Percentiles rank a stretch among this genome's conserved stretches.
Evolutionary conservation across 164 flowering plant species (phyloP).

Genomic region (Magnolia kwangsiensis): DNA sequence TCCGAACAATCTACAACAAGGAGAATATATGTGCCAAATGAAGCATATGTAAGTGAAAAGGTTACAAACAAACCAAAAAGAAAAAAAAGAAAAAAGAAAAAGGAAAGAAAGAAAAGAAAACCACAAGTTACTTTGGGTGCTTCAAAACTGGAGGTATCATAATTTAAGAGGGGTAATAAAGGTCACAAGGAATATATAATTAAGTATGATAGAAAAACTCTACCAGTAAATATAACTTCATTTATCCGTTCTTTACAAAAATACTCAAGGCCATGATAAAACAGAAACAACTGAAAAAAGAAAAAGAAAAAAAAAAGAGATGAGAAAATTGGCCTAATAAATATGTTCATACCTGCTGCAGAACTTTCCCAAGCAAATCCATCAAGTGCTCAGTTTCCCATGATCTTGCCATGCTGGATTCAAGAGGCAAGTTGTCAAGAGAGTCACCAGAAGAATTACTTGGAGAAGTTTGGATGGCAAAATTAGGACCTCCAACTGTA

Average conservation of each 20-base stretch:
- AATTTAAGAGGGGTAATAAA: neutral
- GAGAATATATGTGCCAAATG: constrained; percentile 1
- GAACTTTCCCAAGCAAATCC: constrained; percentile 64
- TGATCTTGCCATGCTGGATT: constrained; percentile 21
- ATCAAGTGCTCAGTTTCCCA: constrained; percentile 53
- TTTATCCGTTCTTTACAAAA: neutral
- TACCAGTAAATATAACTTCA: neutral
- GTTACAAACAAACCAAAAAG: neutral
- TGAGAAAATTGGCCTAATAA: neutral
- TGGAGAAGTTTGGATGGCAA: constrained; percentile 2
- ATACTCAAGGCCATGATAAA: neutral
- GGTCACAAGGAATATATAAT: neutral
- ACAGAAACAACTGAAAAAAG: neutral
- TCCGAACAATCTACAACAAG: constrained; percentile 50
- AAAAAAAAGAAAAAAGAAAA: neutral
- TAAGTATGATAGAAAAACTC: neutral
- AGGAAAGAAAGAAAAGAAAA: neutral
- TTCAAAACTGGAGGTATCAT: neutral
- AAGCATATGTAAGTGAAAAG: neutral
- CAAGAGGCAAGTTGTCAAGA: constrained; percentile 16
- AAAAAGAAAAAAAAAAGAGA: neutral
- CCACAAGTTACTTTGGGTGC: neutral
- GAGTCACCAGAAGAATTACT: constrained; percentile 12
- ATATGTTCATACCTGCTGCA: constrained; percentile 49
- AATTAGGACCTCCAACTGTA: constrained; percentile 4